Evolutionary conservation across 73 alveolate genomes (phyloP), one percentile per base, ranked within the genome.

Genomic region (Halteria grandinella): DNA sequence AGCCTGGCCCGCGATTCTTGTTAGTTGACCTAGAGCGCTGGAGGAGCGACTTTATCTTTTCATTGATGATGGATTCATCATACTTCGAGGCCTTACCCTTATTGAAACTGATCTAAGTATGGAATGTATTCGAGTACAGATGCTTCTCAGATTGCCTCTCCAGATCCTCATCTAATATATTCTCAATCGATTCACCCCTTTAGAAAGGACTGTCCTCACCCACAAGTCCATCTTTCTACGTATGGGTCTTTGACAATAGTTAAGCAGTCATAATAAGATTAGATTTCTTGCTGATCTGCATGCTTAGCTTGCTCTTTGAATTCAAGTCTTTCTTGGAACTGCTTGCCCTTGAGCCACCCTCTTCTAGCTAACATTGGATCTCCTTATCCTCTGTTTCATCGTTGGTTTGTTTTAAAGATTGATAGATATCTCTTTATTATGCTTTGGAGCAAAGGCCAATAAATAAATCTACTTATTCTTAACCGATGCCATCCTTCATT

Each of bases 121-220:
- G 14, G 66, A 55, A 48, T 62, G 43, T 23, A 52, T 44, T n/a
- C n/a, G n/a, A n/a, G n/a, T n/a, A n/a, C 29, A 48, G 43, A 77
- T 47, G 43, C 17, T 32, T 33, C 43, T 23, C 55, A 29, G 77
- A 60, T 10, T 66, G 53, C 18, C 50, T 41, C 11, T 41, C 63
- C 28, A 4, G 17, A 44, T 25, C 52, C 6, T 23, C 7, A 34
- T 66, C 66, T 44, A n/a, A n/a, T n/a, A n/a, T n/a, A n/a, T n/a
- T n/a, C n/a, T n/a, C n/a, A n/a, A n/a, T n/a, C n/a, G n/a, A n/a
- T n/a, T n/a, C n/a, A n/a, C n/a, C n/a, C n/a, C n/a, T n/a, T n/a
- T n/a, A n/a, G n/a, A n/a, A n/a, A n/a, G n/a, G n/a, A n/a, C n/a
- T n/a, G n/a, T n/a, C n/a, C n/a, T n/a, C n/a, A n/a, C n/a, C n/a